Percentiles rank a stretch among this genome's conserved stretches.
Conservation (phyloP, 495 filamentous ascomycete genomes). For the Neurospora discreta region DNA sequence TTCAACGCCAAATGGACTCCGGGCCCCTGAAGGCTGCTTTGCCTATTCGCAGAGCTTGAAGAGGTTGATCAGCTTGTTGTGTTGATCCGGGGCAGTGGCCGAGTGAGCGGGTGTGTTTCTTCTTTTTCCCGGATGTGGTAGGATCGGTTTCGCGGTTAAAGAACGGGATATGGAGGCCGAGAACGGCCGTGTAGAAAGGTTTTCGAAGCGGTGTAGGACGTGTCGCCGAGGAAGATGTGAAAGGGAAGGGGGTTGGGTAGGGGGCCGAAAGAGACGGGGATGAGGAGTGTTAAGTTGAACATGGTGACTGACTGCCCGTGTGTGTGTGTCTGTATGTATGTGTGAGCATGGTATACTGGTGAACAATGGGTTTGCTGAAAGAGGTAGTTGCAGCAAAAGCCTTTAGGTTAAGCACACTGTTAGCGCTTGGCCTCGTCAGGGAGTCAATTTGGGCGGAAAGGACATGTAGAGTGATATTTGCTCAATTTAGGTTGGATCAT, state of each 20-base stretch:
- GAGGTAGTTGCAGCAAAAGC: neutral
- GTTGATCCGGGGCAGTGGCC: conserved; percentile 20
- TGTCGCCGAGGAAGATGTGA: conserved; percentile 26
- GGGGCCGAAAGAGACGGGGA: neutral
- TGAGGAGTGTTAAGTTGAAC: neutral
- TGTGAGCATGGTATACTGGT: neutral
- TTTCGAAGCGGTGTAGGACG: conserved; percentile 16
- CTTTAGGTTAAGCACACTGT: neutral
- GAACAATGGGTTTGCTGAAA: neutral
- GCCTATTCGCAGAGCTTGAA: conserved; percentile 17
- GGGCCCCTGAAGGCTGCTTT: conserved; percentile 10
- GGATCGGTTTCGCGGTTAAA: conserved; percentile 19
- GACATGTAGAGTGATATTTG: too few relatives aligned
- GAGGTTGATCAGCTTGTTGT: conserved; percentile 22
- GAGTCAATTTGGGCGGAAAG: neutral
- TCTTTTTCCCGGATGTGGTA: neutral
- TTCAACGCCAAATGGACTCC: conserved; percentile 29
- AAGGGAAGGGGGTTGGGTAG: conserved; percentile 14
- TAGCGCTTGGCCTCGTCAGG: neutral
- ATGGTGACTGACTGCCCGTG: neutral
- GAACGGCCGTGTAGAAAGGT: conserved; percentile 23
- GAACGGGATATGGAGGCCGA: conserved; percentile 25
- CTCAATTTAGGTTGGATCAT: neutral
- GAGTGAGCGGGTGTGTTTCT: conserved; percentile 12
- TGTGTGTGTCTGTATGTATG: neutral